Base-by-base conservation (phyloP, 176 grass and related monocot genomes). In the Luzula sylvatica region DNA sequence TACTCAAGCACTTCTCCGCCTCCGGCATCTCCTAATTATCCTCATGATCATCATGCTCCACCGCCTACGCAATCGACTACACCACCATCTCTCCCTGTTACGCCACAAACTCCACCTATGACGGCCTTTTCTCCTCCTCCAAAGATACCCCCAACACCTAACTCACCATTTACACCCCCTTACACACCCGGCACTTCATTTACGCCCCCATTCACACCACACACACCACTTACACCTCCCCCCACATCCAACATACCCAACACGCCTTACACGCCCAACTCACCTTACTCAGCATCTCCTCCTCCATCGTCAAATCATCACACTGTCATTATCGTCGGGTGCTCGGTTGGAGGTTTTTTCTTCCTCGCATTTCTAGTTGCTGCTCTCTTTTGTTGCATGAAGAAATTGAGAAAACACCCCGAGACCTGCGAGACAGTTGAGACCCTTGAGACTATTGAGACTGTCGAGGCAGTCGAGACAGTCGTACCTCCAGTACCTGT, bases 341-440 rank as follows among this genome's bases (percentile, higher is more conserved):
- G 56, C 29, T 61, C 39, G 3, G 38, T 61, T 43, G 56, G 56
- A 7, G 56, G 56, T 3, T 61, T 61, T n/a, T 45, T 61, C 39
- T 45, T 61, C 56, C 39, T 61, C 23, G 56, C 56, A 16, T 61
- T 61, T 44, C 39, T 61, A 11, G 20, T 61, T 35, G 38, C 38
- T 21, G 56, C 38, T 24, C 20, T 61, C 14, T 11, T 61, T 23
- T 61, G 56, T 26, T 61, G 13, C 20, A 40, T 15, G 56, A 61
- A 61, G 24, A 45, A 22, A 23, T 45, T 42, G 38, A 45, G 39
- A 22, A 61, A 25, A 20, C 38, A 44, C 8, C 29, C 29, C 8
- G 29, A 32, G 9, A 41, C 40, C 3, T 45, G 56, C 2, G 56
- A 59, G 19, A 25, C 56, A 0, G 56, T 59, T 42, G 56, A 61